Evolutionary conservation across 148 eudicot species (phyloP).

Genomic region (Oxyria digyna): DNA sequence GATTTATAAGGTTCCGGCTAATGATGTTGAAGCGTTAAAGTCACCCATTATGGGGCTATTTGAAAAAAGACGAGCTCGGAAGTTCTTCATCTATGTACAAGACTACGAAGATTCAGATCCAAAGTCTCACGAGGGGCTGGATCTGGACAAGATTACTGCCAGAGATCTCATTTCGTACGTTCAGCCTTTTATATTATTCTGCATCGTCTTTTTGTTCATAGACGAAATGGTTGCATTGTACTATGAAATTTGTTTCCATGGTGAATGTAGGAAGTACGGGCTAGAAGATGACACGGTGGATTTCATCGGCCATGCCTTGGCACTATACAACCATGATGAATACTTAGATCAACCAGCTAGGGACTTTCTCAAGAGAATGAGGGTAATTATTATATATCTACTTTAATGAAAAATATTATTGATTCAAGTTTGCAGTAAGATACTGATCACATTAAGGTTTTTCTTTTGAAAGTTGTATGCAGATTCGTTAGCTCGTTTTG

Average conservation of each 20-base stretch:
- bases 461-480: slow-evolving; percentile 47
- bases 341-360: slow-evolving; percentile 69
- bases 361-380: slow-evolving; percentile 67
- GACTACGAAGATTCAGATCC: slow-evolving; percentile 74
- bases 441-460: not conserved
- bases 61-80: slow-evolving; percentile 71
- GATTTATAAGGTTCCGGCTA: slow-evolving; percentile 89
- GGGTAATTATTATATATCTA: slow-evolving; percentile 22
- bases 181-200: not conserved
- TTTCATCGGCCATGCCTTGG: slow-evolving; percentile 79
- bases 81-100: slow-evolving; percentile 77
- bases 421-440: not conserved
- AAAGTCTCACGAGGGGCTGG: slow-evolving; percentile 63
- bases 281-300: slow-evolving; percentile 78
- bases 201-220: too few species aligned
- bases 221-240: not conserved
- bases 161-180: slow-evolving; percentile 55
- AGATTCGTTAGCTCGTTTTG: slow-evolving; percentile 80
- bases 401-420: not conserved
- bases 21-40: slow-evolving; percentile 73
- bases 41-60: slow-evolving; percentile 74
- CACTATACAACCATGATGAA: slow-evolving; percentile 45
- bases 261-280: slow-evolving; percentile 53
- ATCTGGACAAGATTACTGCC: slow-evolving; percentile 52
- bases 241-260: not conserved